Conservation (phyloP, 2,329 filamentous ascomycete species). For the Ascocoryne sarcoides region DNA sequence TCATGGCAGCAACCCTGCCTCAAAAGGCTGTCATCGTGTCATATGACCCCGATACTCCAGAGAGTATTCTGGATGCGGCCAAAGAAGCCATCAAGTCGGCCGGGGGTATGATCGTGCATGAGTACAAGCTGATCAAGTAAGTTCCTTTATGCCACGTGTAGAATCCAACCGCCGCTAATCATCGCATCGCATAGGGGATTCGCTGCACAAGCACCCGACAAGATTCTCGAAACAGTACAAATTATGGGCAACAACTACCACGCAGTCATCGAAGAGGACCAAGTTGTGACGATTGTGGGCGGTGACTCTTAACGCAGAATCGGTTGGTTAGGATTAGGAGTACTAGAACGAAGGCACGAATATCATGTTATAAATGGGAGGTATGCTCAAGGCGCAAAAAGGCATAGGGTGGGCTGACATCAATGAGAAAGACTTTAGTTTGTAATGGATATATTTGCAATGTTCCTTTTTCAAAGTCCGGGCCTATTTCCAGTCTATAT, state of each 20-base stretch:
- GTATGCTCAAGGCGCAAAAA: background rate
- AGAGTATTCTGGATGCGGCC: constrained; percentile 59
- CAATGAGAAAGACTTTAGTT: too few species aligned
- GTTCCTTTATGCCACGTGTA: too few species aligned
- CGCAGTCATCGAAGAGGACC: constrained; percentile 68
- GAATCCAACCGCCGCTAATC: too few species aligned
- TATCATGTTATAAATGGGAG: too few species aligned
- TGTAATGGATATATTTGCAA: too few species aligned
- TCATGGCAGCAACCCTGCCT: constrained; percentile 45
- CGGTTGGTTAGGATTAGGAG: too few species aligned
- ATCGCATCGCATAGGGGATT: constrained; percentile 72
- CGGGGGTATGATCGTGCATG: constrained; percentile 71
- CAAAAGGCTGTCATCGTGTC: constrained; percentile 71
- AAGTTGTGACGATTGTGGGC: constrained; percentile 40
- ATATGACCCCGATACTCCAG: constrained; percentile 60
- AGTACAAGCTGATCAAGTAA: constrained; percentile 61
- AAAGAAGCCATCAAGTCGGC: constrained; percentile 61
- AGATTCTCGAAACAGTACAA: constrained; percentile 59
- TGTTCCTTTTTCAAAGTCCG: too few species aligned
- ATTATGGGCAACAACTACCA: constrained; percentile 51
- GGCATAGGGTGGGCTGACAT: background rate
- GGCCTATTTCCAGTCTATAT: too few species aligned
- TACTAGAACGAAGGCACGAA: too few species aligned
- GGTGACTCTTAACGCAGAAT: background rate
- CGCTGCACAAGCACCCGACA: constrained; percentile 62